Evolutionary conservation across 768 basidiomycete species (phyloP).

Genomic region (Phanerochaete sordida): DNA sequence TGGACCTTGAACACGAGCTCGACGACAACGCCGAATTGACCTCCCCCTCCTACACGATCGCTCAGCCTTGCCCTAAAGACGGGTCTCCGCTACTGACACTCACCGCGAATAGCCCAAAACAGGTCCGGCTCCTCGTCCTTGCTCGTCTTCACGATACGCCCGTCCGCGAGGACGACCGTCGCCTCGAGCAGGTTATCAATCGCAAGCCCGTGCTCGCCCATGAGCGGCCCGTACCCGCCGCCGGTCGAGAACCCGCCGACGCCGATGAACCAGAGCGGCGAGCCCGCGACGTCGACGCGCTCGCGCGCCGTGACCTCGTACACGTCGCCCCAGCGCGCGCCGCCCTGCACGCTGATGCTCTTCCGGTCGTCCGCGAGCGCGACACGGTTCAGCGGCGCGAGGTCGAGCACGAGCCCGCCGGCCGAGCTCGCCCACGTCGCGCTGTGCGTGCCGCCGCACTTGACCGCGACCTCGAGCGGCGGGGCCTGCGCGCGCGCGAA

Average conservation of each 20-base stretch:
- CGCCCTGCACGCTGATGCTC: conserved; percentile 42
- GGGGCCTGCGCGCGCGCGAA: conserved; percentile 14
- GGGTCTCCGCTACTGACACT: neutral
- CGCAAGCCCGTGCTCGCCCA: conserved; percentile 39
- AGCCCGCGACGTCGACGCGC: conserved; percentile 16
- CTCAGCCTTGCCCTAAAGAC: conserved; percentile 20
- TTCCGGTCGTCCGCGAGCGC: conserved; percentile 35
- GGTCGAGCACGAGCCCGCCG: conserved; percentile 50
- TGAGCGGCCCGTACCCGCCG: conserved; percentile 23
- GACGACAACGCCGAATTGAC: conserved; percentile 49
- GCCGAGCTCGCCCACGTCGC: conserved; percentile 43
- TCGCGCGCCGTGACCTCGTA: conserved; percentile 34
- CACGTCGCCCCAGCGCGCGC: conserved; percentile 44
- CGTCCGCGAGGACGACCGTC: conserved; percentile 41
- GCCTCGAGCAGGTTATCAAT: conserved; percentile 30
- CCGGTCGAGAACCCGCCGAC: conserved; percentile 22
- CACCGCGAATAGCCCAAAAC: conserved; percentile 45
- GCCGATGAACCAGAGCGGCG: conserved; percentile 20
- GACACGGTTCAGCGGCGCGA: conserved; percentile 33
- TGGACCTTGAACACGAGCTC: conserved; percentile 42
- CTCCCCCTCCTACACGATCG: conserved; percentile 35
- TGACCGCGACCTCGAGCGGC: conserved; percentile 33
- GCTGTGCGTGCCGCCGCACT: conserved; percentile 46
- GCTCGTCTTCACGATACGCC: conserved; percentile 30
- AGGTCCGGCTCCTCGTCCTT: conserved; percentile 30